Evolutionary conservation across 1,284 basidiomycete genomes (phyloP).

Genomic region (Baeospora myosura): DNA sequence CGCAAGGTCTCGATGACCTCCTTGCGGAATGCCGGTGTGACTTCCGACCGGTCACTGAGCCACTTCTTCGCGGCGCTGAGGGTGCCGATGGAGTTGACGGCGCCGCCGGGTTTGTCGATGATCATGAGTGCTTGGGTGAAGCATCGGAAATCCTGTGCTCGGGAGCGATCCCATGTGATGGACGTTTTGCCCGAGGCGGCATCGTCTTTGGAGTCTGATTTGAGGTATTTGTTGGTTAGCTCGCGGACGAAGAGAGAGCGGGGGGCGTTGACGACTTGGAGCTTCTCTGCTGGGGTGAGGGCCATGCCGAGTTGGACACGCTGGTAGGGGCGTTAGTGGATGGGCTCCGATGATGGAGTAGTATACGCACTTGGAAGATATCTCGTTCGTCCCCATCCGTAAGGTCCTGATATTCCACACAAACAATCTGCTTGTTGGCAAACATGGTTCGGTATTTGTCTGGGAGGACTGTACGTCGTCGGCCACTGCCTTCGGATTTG

Average conservation of each 20-base stretch:
- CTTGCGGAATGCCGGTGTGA: background rate
- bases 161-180: slow-evolving; percentile 28
- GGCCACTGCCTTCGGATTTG: slow-evolving; percentile 7
- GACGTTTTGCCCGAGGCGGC: background rate
- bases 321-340: background rate
- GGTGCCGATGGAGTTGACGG: slow-evolving; percentile 6
- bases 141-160: slow-evolving; percentile 32
- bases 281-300: slow-evolving; percentile 28
- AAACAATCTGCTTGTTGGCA: slow-evolving; percentile 62
- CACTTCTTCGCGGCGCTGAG: background rate
- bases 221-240: slow-evolving; percentile 16
- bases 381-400: slow-evolving; percentile 55
- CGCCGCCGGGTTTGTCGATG: slow-evolving; percentile 19
- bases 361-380: slow-evolving; percentile 57
- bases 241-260: slow-evolving; percentile 28
- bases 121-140: slow-evolving; percentile 26
- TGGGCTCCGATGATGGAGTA: background rate
- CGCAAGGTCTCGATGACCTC: background rate
- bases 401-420: slow-evolving; percentile 64
- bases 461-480: slow-evolving; percentile 32
- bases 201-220: background rate
- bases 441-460: slow-evolving; percentile 46
- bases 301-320: slow-evolving; percentile 29
- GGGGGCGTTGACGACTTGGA: slow-evolving; percentile 31
- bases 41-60: background rate